Evolutionary conservation across 1,284 basidiomycete genomes (phyloP), one percentile per base, ranked within the genome.

Genomic region (Vanrija sp.): DNA sequence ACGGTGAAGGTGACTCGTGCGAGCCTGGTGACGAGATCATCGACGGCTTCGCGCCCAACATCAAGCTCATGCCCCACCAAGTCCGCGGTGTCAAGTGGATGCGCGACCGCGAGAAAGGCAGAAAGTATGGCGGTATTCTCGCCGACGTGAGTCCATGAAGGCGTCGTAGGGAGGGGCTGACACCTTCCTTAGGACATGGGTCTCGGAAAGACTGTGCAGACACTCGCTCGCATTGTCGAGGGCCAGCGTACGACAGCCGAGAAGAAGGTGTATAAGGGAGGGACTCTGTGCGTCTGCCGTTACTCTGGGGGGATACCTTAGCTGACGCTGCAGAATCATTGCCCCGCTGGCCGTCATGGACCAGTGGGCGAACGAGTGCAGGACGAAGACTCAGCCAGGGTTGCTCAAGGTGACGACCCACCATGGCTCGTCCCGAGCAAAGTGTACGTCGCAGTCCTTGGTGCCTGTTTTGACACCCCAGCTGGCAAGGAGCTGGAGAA

Each of bases 131-230:
- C 2, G 93, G 94, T 0, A 95, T 96, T 64, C 78, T 96, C 10
- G 92, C 93, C 0, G 92, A 95, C 68, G 91, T 95, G 70, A 92
- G 73, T 64, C 6, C 18, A 0, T 3, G 31, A 31, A 2, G 2
- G 31, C 37, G 18, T 45, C 12, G 15, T 39, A 24, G 3, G 3
- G 3, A 14, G 16, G 4, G 41, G 59, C 58, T 57, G 37, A 62
- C 45, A 25, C 10, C 46, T 2, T 31, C 12, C 31, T 31, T 14
- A 77, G 74, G 75, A 77, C 54, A 79, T 79, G 77, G 78, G 77
- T 60, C 80, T 94, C 2, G 92, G 90, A 1, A 94, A 96, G 77
- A 97, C 92, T 0, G 88, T 95, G n/a, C 93, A 96, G 68, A 89
- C 88, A 0, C 77, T 96, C 7, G 83, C 87, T 0, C 82, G 89